Evolutionary conservation across 2,329 filamentous ascomycete genomes (phyloP), one percentile per base, ranked within the genome.

Genomic region (Atkinsonella hypoxylon): DNA sequence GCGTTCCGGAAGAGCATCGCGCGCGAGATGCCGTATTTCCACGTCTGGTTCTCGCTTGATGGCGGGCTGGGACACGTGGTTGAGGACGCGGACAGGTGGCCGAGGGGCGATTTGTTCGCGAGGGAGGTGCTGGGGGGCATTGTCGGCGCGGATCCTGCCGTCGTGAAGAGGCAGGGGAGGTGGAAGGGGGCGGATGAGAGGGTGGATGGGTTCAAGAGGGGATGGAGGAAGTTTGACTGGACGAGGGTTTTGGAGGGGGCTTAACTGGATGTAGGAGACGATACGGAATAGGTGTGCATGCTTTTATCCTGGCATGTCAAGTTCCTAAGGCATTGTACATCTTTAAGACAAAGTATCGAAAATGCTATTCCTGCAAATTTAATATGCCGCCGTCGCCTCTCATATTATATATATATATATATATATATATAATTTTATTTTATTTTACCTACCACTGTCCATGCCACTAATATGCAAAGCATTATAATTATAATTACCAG

Each of bases 11-110:
- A 82, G 51, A 85, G 79, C 18, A 74, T 98, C 54, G 88, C 87
- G 12, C 95, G 94, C 70, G 91, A 98, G 71, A 91, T 94, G 87
- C 91, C 94, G 0, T 98, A 98, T 66, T 98, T 98, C 61, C 93
- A 98, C 65, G 91, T 84, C 18, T 98, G 91, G 90, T 97, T 97
- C 64, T 80, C 82, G 48, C 72, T 98, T 1, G 90, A 98, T 62
- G 93, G 93, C 2, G 93, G 93, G 0, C 69, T 98, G 56, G 93
- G 89, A 0, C 93, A 98, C 65, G 75, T 98, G 9, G 87, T 98
- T 0, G 93, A 98, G 68, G 87, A 98, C 59, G 73, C 82, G 30
- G 77, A 81, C 46, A 75, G 82, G 47, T 98, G 93, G 93, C 94
- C 94, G 0, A 80, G 78, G 59, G 91, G 91, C 0, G 93, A 98